Percentiles rank a stretch among this genome's conserved stretches.
phyloP scores from a whole-genome alignment of 805 yeast species.

The Wickerhamiella australiensis region DNA sequence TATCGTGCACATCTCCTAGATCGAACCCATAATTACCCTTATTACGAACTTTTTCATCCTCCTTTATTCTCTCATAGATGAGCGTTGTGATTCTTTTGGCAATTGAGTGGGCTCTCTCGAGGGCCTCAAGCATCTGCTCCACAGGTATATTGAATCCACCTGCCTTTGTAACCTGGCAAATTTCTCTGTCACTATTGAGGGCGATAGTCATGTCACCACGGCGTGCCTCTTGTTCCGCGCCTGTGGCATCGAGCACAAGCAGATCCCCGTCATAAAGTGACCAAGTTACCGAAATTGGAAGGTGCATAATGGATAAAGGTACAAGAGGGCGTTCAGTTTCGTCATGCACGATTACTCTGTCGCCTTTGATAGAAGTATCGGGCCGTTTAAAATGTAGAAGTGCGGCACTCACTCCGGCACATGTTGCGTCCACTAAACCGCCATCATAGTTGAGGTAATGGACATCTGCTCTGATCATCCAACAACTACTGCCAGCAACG shows the following conservation, averaged over 20 bases:
- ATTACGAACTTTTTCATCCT: slow-evolving; percentile 42
- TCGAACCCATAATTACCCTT: slow-evolving; percentile 27
- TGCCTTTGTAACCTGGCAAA: slow-evolving; percentile 79
- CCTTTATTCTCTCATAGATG: slow-evolving; percentile 44
- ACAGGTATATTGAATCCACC: slow-evolving; percentile 86
- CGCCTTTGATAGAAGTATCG: slow-evolving; percentile 53
- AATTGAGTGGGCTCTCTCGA: slow-evolving; percentile 49
- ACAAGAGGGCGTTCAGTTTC: slow-evolving; percentile 76
- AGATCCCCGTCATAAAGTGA: slow-evolving; percentile 51
- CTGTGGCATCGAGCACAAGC: slow-evolving; percentile 50
- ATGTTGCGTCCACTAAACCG: slow-evolving; percentile 78
- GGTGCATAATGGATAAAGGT: slow-evolving; percentile 70
- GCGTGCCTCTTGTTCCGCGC: slow-evolving; percentile 62
- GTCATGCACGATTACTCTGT: slow-evolving; percentile 47
- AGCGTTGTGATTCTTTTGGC: slow-evolving; percentile 54
- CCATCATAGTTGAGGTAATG: slow-evolving; percentile 88
- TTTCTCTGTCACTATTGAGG: slow-evolving; percentile 75
- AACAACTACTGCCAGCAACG: slow-evolving; percentile 78
- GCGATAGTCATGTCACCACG: slow-evolving; percentile 78
- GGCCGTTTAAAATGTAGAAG: slow-evolving; percentile 73
- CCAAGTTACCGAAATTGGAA: slow-evolving; percentile 82
- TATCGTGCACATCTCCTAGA: slow-evolving; percentile 22
- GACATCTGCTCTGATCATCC: slow-evolving; percentile 84
- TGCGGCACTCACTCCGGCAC: slow-evolving; percentile 82
- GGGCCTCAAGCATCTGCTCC: slow-evolving; percentile 50